phyloP scores from a whole-genome alignment of 148 eudicot species.

The Heliamphora exappendiculata region DNA sequence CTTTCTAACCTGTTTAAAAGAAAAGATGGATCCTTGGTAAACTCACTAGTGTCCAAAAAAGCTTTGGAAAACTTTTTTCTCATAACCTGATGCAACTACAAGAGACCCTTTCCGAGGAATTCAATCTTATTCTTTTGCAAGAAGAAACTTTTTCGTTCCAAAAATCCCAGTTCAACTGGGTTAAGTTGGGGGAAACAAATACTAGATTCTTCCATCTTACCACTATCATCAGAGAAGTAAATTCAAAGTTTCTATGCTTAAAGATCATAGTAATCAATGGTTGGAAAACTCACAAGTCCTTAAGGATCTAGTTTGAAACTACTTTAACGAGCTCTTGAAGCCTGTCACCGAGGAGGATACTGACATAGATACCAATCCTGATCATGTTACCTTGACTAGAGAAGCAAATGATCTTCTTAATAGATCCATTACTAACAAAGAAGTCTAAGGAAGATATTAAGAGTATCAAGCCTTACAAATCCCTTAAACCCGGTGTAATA shows the following conservation, averaged over 20 bases:
- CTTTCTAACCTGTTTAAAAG: neutral
- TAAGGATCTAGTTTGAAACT: neutral
- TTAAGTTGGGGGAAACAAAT: neutral
- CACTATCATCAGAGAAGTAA: neutral
- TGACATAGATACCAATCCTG: neutral
- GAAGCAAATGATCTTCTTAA: neutral
- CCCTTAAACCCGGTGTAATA: too few relatives aligned
- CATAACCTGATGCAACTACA: neutral
- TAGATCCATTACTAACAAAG: neutral
- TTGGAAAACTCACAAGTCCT: neutral
- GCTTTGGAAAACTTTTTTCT: neutral
- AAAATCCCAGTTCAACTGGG: neutral
- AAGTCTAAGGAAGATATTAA: neutral
- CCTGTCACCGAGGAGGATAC: neutral
- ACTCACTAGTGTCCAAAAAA: neutral
- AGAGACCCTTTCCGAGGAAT: neutral
- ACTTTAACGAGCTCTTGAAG: neutral
- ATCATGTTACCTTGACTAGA: neutral
- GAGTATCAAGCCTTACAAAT: neutral
- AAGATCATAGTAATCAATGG: neutral
- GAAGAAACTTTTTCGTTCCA: neutral
- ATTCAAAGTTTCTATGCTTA: neutral
- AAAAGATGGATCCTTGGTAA: neutral
- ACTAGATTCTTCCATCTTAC: neutral
- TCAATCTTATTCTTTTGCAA: neutral